Evolutionary conservation across 1,284 basidiomycete species (phyloP).

Genomic region (Rhodotorula sp.): DNA sequence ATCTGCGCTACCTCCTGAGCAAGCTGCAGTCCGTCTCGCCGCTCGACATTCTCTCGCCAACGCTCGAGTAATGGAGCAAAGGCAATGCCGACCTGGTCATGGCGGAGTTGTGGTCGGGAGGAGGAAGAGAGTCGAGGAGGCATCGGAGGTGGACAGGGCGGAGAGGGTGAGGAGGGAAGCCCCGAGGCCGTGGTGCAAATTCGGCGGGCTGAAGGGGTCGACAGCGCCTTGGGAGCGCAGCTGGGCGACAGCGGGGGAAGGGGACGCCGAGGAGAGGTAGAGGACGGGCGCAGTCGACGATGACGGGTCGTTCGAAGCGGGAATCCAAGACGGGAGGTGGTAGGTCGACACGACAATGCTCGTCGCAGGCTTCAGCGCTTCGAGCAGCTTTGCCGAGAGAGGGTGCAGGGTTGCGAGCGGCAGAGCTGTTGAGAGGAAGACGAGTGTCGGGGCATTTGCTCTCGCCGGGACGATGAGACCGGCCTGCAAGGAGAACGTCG

Average conservation of each 20-base stretch:
- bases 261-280: slow-evolving; percentile 20
- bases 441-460: slow-evolving; percentile 38
- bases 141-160: slow-evolving; percentile 2
- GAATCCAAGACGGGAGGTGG: slow-evolving; percentile 35
- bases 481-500: neutral
- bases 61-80: no score
- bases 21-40: no score
- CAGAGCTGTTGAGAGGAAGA: slow-evolving; percentile 32
- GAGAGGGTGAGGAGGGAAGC: slow-evolving; percentile 32
- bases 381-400: slow-evolving; percentile 25
- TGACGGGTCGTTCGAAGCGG: neutral
- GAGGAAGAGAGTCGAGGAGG: slow-evolving; percentile 23
- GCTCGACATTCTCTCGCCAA: no score
- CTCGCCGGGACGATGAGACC: slow-evolving; percentile 7
- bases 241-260: neutral
- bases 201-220: slow-evolving; percentile 34
- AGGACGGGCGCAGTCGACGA: slow-evolving; percentile 14
- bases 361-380: slow-evolving; percentile 10
- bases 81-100: no score
- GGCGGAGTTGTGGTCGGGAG: slow-evolving; percentile 33
- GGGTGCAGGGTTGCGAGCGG: slow-evolving; percentile 27
- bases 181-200: slow-evolving; percentile 38
- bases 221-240: neutral
- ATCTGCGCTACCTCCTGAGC: no score
- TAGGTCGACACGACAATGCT: slow-evolving; percentile 31